Conservation (phyloP, 441 rosid species). For the Dalechampia spathulata region DNA sequence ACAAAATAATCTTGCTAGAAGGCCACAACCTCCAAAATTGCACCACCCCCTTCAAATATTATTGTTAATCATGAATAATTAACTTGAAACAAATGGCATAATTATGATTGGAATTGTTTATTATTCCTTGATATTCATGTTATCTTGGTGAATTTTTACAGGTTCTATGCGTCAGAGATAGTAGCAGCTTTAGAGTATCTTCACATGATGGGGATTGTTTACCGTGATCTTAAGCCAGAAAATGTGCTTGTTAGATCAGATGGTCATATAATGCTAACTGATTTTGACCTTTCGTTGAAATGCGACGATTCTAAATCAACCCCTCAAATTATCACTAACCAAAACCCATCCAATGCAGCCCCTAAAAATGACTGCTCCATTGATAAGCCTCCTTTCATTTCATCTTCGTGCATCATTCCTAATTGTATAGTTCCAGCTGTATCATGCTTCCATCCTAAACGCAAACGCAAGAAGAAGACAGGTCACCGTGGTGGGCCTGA, state of each 20-base stretch:
- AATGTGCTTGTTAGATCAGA: slow-evolving; percentile 75
- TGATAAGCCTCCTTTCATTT: slow-evolving; percentile 36
- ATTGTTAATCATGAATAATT: neutral
- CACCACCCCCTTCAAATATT: too few relatives aligned
- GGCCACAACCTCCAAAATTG: neutral
- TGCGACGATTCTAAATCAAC: slow-evolving; percentile 55
- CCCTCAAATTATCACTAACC: slow-evolving; percentile 44
- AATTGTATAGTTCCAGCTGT: slow-evolving; percentile 78
- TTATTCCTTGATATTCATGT: neutral
- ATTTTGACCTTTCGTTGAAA: too few relatives aligned
- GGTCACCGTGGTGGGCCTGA: slow-evolving; percentile 46
- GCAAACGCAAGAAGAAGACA: slow-evolving; percentile 57
- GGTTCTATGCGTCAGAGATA: slow-evolving; percentile 81
- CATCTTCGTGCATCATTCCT: slow-evolving; percentile 72
- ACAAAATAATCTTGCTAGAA: neutral
- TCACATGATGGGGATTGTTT: too few relatives aligned
- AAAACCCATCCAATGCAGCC: slow-evolving; percentile 20
- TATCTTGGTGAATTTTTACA: slow-evolving; percentile 12
- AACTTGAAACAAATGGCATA: neutral
- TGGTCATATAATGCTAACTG: slow-evolving; percentile 88
- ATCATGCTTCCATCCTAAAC: slow-evolving; percentile 67
- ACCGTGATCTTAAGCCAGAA: slow-evolving; percentile 87
- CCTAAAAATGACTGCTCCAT: slow-evolving; percentile 21
- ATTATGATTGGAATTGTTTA: neutral
- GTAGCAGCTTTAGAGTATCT: slow-evolving; percentile 87